A percentile compares a stretch with the other conserved stretches of the same genome.
phyloP scores from a whole-genome alignment of 2,329 filamentous ascomycete species.

The Diaporthe citriasiana region DNA sequence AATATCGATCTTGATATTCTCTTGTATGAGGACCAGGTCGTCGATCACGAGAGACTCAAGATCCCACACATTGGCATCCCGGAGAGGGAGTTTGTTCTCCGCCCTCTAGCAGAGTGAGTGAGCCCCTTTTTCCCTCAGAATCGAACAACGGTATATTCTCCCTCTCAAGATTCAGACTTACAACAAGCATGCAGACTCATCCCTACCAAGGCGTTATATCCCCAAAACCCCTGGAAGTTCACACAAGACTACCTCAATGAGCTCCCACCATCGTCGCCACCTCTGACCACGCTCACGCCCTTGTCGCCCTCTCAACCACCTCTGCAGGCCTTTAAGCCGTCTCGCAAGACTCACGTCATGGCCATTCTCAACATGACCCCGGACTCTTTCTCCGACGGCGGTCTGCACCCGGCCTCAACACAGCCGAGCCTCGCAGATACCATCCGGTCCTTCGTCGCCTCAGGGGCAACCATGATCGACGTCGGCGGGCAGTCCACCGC shows the following conservation, averaged over 20 bases:
- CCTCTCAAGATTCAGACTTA: neutral
- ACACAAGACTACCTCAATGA: conserved; percentile 73
- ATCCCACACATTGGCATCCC: conserved; percentile 88
- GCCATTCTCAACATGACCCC: conserved; percentile 95
- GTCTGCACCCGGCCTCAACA: conserved; percentile 64
- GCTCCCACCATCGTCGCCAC: conserved; percentile 62
- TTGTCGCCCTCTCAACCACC: conserved; percentile 63
- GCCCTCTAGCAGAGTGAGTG: conserved; percentile 83
- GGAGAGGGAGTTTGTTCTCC: conserved; percentile 93
- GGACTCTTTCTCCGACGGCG: conserved; percentile 97
- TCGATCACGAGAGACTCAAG: conserved; percentile 80
- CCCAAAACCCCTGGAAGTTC: conserved; percentile 70
- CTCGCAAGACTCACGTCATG: conserved; percentile 84
- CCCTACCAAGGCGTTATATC: conserved; percentile 66
- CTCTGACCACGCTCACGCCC: conserved; percentile 72
- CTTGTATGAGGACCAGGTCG: conserved; percentile 77
- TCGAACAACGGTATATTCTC: no score
- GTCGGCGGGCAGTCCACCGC: conserved; percentile 94
- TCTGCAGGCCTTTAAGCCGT: conserved; percentile 70
- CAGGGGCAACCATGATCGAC: conserved; percentile 88
- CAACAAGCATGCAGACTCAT: conserved; percentile 61
- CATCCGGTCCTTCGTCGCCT: conserved; percentile 72
- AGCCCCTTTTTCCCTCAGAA: neutral
- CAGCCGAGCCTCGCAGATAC: conserved; percentile 66
- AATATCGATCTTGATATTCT: conserved; percentile 96